Base-by-base conservation (phyloP, 495 filamentous ascomycete species). In the Talaromyces borbonicus region DNA sequence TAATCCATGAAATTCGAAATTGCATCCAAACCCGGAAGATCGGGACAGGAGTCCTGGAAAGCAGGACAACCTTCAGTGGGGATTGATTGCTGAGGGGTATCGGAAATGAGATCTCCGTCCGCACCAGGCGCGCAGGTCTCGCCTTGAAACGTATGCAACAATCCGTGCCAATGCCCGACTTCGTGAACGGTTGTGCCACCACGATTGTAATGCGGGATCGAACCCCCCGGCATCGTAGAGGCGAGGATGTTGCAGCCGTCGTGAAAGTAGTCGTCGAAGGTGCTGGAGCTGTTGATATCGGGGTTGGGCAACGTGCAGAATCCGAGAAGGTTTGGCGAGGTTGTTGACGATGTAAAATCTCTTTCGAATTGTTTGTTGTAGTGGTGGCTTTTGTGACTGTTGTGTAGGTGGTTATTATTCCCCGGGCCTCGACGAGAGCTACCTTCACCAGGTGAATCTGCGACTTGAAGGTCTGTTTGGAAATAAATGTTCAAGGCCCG, bases 91-190 rank as follows among this genome's bases (percentile, higher is more conserved):
- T 73, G 69, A 3, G 71, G 64, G 9, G 75, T 79, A 52, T 79
- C 75, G 30, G 59, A 51, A 46, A 76, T 69, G 47, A 66, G 72
- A 43, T 79, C 75, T 3, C 74, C 74, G 2, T 60, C 50, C 41
- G 67, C 64, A 19, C 52, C 50, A 0, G 55, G 29, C 5, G 56
- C 57, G 52, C 72, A 76, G 1, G 60, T 66, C 26, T 69, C 65
- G 1, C 68, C 74, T 55, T 78, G 66, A 47, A 78, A 80, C 1
- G 69, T 72, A 49, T 80, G 76, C 22, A 77, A 49, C 19, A 79
- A 61, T 3, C 74, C 74, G 46, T 78, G 69, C 76, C 76, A 80
- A 53, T 80, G 76, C 18, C 76, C 76, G 15, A 77, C 72, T 52
- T 78, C 74, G 52, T 78, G 74, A 22, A 75, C 68, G 0, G 70